Evolutionary conservation across 2,329 filamentous ascomycete genomes (phyloP), one percentile per base, ranked within the genome.

Genomic region (Claviceps sp.): DNA sequence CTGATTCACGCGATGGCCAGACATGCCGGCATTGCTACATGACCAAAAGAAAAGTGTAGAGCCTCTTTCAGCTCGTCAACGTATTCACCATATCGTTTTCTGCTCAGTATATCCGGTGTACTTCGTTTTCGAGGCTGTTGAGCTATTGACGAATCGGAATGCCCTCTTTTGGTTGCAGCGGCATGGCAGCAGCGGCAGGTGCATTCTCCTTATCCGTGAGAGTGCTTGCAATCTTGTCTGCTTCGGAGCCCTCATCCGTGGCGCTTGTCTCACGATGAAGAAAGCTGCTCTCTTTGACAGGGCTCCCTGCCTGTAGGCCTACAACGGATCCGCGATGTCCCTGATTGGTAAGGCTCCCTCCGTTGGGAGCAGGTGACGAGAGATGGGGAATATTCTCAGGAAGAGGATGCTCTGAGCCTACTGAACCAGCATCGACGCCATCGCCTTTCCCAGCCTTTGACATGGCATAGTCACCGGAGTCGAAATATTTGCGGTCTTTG

Each of bases 401-500:
- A 50, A 90, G 84, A 51, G 93, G 93, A 70, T 98, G 93, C 72
- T 95, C 85, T 63, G 88, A 90, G 63, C 93, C 93, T 64, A 98
- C 88, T 64, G 85, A 85, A 65, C 91, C 95, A 55, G 95, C 88
- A 65, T 94, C 91, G 64, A 93, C 86, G 65, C 93, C 87, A 64
- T 90, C 87, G 68, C 89, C 89, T 74, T 97, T 97, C 71, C 93
- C 93, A 55, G 93, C 93, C 76, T 96, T 95, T 70, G 87, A 91
- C 73, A 95, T 87, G 65, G 90, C 90, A 64, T 95, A 96, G 74
- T 96, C 89, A 65, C 89, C 90, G 55, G 87, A 93, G 75, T 96
- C 89, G 71, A 96, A 96, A 75, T 95, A 96, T 75, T 95, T 98
- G 75, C 93, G 90, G 70, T 97, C 93, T 80, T 96, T 96, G 67